Base-by-base conservation (phyloP, 2,329 filamentous ascomycete genomes). In the Cylindrodendrum hubeiense region DNA sequence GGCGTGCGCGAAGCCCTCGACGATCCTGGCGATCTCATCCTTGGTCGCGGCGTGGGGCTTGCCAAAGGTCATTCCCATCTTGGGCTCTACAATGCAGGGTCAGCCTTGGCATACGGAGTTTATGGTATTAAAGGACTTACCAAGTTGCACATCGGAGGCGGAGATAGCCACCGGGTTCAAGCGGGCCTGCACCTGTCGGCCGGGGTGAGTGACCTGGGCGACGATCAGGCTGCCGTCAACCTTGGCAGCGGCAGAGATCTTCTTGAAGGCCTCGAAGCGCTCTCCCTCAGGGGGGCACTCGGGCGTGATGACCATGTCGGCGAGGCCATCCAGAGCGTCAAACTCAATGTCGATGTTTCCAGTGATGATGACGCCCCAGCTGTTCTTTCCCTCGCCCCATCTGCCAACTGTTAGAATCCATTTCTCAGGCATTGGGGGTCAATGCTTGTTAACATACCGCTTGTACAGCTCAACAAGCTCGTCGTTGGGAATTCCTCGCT, bases 261-360 rank as follows among this genome's bases (percentile, higher is more conserved):
- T 81, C 75, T 83, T 84, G 80, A 91, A 92, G 0, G 79, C 82
- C 24, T 91, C 87, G 69, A 92, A 92, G 8, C 90, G 83, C 65
- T 86, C 81, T 30, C 88, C 89, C 10, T 81, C 78, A 60, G 84
- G 86, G 0, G 81, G 76, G 12, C 84, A 83, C 5, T 82, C 82
- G 9, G 78, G 78, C 1, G 89, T 86, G 61, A 93, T 87, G 72
- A 91, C 87, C 6, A 80, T 79, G 74, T 89, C 87, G 6, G 87
- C 88, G 9, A 82, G 69, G 3, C 79, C 81, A 67, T 89, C 86
- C 3, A 89, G 77, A 39, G 88, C 83, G 50, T 88, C 86, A 67
- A 85, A 87, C 49, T 90, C 87, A 55, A 91, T 84, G 83, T 90
- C 89, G 63, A 90, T 80, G 77, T 92, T 92, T 46, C 90, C 89